Evolutionary conservation across 73 alveolate species (phyloP).

Genomic region (Symbiodinium natans): DNA sequence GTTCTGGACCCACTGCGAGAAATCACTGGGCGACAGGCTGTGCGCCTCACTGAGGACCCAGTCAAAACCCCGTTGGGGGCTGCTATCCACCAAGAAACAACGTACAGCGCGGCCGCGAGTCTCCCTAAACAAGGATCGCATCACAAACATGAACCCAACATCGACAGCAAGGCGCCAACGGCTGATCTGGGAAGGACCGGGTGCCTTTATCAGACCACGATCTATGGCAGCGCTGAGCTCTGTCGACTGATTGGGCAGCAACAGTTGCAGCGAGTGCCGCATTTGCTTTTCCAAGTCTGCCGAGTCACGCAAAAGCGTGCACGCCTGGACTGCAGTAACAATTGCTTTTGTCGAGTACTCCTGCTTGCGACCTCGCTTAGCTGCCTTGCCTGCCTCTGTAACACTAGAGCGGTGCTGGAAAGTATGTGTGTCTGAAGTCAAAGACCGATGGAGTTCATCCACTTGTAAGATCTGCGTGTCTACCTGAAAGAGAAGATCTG

Average conservation of each 20-base stretch:
- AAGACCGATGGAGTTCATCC: not conserved
- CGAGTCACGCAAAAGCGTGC: conserved; percentile 4
- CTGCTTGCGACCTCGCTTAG: no score
- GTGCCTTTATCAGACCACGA: not conserved
- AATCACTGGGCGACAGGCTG: not conserved
- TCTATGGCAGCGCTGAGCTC: not conserved
- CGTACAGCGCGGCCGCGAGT: not conserved
- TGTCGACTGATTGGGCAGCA: not conserved
- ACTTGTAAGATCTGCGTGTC: not conserved
- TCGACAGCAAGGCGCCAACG: conserved; percentile 1
- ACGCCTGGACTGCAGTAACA: not conserved
- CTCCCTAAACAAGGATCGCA: not conserved
- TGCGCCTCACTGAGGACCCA: not conserved
- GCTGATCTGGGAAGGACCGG: not conserved
- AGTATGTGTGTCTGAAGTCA: not conserved
- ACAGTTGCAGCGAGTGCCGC: not conserved
- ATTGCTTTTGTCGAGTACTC: not conserved
- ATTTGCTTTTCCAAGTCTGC: not conserved
- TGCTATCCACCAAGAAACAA: not conserved
- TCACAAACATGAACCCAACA: not conserved
- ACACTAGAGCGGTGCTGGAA: no score
- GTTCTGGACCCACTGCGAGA: not conserved
- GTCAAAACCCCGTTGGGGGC: not conserved
- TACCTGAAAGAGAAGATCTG: not conserved
- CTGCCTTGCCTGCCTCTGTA: not conserved